A percentile compares a stretch with the other conserved stretches of the same genome.
Conservation (phyloP, 2,329 filamentous ascomycete genomes). For the Apiospora pterosperma region DNA sequence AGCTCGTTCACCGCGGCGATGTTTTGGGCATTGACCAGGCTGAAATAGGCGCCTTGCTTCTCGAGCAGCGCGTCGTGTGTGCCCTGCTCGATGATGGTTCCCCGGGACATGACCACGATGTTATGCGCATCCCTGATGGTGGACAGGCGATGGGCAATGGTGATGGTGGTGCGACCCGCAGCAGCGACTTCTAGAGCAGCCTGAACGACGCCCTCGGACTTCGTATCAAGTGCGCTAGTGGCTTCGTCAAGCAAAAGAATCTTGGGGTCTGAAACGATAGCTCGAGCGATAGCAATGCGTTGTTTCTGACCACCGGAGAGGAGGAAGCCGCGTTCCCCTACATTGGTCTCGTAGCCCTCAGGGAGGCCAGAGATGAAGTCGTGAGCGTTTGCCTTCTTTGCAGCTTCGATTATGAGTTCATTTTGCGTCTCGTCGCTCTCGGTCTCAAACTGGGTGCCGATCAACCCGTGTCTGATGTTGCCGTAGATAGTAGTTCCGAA, state of each 20-base stretch:
- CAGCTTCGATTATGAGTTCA: slow-evolving; percentile 73
- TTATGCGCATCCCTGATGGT: slow-evolving; percentile 94
- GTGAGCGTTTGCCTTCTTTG: slow-evolving; percentile 89
- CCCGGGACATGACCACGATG: slow-evolving; percentile 87
- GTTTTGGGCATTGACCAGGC: slow-evolving; percentile 83
- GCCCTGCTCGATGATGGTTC: slow-evolving; percentile 88
- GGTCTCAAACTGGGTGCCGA: slow-evolving; percentile 75
- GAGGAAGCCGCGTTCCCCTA: slow-evolving; percentile 91
- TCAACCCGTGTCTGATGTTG: slow-evolving; percentile 87
- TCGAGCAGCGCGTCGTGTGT: slow-evolving; percentile 78
- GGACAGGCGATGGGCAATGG: slow-evolving; percentile 91
- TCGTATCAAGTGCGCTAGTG: slow-evolving; percentile 89
- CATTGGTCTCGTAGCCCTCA: slow-evolving; percentile 87
- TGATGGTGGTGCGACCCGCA: slow-evolving; percentile 86
- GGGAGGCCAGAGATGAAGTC: slow-evolving; percentile 82
- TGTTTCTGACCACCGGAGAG: slow-evolving; percentile 96
- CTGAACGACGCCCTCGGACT: slow-evolving; percentile 91
- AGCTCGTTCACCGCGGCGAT: slow-evolving; percentile 62
- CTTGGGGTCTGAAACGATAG: slow-evolving; percentile 87
- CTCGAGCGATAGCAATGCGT: slow-evolving; percentile 89
- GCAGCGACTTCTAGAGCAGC: slow-evolving; percentile 85
- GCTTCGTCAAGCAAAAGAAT: slow-evolving; percentile 93
- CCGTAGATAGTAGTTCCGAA: slow-evolving; percentile 87
- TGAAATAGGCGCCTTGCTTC: slow-evolving; percentile 70
- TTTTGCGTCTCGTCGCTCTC: slow-evolving; percentile 64